Conservation (phyloP, 164 flowering plant species). For the Aristolochia contorta region DNA sequence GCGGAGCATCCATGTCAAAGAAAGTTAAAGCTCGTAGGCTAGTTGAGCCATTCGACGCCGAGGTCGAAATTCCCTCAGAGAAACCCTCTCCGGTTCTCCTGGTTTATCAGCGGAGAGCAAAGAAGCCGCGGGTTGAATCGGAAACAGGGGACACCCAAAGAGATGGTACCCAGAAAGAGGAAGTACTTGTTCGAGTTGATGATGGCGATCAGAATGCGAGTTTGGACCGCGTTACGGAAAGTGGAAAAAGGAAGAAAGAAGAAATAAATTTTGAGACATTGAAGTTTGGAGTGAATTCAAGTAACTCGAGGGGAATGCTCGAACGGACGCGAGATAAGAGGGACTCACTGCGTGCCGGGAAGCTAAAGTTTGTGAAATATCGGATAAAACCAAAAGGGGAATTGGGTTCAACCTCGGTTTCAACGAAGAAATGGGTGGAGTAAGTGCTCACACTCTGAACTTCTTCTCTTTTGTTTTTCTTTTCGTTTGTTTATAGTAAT, state of each 20-base stretch:
- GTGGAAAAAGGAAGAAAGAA: neutral
- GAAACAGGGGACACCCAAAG: neutral
- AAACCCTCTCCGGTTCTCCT: constrained; percentile 8
- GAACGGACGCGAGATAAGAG: constrained; percentile 12
- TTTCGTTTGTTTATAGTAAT: too few relatives aligned
- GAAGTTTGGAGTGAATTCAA: neutral
- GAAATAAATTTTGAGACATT: too few relatives aligned
- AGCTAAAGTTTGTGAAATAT: constrained; percentile 9
- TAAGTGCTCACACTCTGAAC: constrained; percentile 15
- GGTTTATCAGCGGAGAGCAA: constrained; percentile 45
- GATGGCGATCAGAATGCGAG: neutral
- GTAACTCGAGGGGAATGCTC: constrained; percentile 1
- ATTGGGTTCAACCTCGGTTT: constrained; percentile 13
- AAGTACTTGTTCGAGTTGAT: neutral
- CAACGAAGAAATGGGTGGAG: constrained; percentile 64
- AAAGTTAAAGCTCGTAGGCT: constrained; percentile 61
- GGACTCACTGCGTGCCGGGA: constrained; percentile 12
- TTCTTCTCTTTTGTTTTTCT: too few relatives aligned
- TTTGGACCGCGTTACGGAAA: neutral
- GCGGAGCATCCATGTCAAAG: constrained; percentile 60
- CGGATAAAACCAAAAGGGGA: constrained; percentile 4
- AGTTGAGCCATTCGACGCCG: constrained; percentile 1
- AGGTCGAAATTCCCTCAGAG: constrained; percentile 1
- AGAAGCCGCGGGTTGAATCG: constrained; percentile 11
- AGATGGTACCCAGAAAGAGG: neutral